Conservation (phyloP, 805 yeast genomes). For the Scheffersomyces spartinae region DNA sequence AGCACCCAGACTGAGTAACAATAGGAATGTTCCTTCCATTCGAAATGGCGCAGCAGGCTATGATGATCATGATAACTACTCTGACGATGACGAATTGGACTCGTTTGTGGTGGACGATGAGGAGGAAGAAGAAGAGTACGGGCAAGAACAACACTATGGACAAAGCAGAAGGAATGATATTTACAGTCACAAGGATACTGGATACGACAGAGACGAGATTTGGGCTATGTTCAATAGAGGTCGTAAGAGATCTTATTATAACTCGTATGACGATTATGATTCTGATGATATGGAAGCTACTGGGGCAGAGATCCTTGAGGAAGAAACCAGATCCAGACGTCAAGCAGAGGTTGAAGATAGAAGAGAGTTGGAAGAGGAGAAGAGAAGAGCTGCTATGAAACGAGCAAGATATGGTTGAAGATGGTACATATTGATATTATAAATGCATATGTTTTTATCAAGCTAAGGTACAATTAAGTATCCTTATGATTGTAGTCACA, state of each 20-base stretch:
- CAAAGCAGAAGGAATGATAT: constrained; percentile 15
- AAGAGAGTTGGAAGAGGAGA: constrained; percentile 54
- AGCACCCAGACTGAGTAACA: constrained; percentile 1
- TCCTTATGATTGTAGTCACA: too few relatives aligned
- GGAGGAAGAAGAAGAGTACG: constrained; percentile 18
- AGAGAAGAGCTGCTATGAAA: constrained; percentile 28
- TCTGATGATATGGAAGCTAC: constrained; percentile 88
- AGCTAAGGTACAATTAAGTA: too few relatives aligned
- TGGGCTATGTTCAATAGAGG: constrained; percentile 78
- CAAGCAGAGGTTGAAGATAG: constrained; percentile 70
- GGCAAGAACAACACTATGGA: constrained; percentile 4
- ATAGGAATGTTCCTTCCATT: not conserved
- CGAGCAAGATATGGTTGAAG: too few relatives aligned
- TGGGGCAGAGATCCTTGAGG: constrained; percentile 78
- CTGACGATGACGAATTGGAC: constrained; percentile 37
- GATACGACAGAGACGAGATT: constrained; percentile 75
- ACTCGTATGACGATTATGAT: constrained; percentile 36
- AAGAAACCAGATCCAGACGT: constrained; percentile 59
- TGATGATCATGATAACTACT: constrained; percentile 17
- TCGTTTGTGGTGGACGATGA: constrained; percentile 50
- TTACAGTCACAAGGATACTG: constrained; percentile 19
- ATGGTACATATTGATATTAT: too few relatives aligned
- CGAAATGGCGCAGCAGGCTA: not conserved
- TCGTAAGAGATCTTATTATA: constrained; percentile 34
- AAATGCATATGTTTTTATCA: too few relatives aligned